phyloP scores from a whole-genome alignment of 176 grass and related monocot genomes.

The Rhipidocladum racemiflorum region DNA sequence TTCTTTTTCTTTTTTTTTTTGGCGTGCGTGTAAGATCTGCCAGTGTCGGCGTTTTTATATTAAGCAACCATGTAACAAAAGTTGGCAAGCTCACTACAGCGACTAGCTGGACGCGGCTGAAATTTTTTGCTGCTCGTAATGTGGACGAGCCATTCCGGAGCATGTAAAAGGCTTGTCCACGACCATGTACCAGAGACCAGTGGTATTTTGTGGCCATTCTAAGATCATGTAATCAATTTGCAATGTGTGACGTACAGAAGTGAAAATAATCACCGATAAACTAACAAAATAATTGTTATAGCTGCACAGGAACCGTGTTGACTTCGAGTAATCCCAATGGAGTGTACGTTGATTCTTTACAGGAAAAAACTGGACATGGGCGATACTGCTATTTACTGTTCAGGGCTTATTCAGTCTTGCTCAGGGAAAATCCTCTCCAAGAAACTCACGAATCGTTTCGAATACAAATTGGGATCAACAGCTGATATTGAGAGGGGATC shows the following conservation, averaged over 20 bases:
- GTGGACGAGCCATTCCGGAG: neutral
- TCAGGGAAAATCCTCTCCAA: constrained; percentile 76
- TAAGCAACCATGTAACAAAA: too few relatives aligned
- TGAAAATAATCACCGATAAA: neutral
- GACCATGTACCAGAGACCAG: neutral
- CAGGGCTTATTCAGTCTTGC: constrained; percentile 25
- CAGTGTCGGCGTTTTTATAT: too few relatives aligned
- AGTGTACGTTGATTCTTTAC: constrained; percentile 10
- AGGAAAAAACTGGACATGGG: neutral
- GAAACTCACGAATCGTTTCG: constrained; percentile 78
- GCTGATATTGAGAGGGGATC: constrained; percentile 82
- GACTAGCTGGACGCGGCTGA: neutral
- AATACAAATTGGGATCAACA: constrained; percentile 68
- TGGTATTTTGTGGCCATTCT: neutral
- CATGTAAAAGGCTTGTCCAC: neutral
- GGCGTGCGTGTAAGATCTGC: too few relatives aligned
- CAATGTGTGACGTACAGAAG: neutral
- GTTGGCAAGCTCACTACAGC: neutral
- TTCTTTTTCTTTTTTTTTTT: too few relatives aligned
- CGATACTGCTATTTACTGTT: constrained; percentile 14
- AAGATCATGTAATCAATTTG: neutral
- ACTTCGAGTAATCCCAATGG: neutral
- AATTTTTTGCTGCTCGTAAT: neutral
- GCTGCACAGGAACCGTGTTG: neutral
- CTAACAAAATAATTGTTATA: neutral